Evolutionary conservation across 2,329 filamentous ascomycete species (phyloP).

Genomic region (Botrytis deweyae): DNA sequence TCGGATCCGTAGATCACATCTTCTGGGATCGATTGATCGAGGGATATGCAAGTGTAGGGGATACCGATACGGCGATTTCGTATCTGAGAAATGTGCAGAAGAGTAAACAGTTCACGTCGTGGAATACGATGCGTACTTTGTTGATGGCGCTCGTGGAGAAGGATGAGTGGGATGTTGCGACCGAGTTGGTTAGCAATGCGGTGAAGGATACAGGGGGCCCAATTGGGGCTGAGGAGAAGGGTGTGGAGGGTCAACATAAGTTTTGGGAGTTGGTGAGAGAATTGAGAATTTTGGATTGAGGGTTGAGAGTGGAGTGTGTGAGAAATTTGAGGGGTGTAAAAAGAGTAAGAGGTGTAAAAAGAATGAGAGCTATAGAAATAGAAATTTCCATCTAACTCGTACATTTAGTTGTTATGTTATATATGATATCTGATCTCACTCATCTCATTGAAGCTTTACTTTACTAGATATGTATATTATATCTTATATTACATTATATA

Average conservation of each 20-base stretch:
- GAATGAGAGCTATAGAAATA: not conserved
- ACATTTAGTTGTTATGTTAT: too few species aligned
- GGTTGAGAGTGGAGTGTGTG: not conserved
- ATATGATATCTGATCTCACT: too few species aligned
- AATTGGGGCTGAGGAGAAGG: constrained; percentile 26
- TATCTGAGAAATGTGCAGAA: constrained; percentile 45
- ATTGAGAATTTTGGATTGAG: constrained; percentile 28
- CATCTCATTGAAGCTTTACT: too few species aligned
- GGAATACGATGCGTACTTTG: constrained; percentile 33
- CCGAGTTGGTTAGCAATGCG: constrained; percentile 36
- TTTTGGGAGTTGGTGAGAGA: constrained; percentile 37
- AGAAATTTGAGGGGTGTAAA: not conserved
- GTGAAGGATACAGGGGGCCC: constrained; percentile 32
- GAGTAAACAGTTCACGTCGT: constrained; percentile 29
- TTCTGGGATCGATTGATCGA: constrained; percentile 71
- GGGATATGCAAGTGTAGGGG: constrained; percentile 59
- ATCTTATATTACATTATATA: too few species aligned
- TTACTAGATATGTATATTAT: too few species aligned
- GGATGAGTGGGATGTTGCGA: constrained; percentile 38
- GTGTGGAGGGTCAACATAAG: constrained; percentile 33
- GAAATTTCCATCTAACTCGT: too few species aligned
- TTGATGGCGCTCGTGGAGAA: constrained; percentile 36
- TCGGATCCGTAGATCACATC: constrained; percentile 49
- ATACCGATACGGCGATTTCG: constrained; percentile 50
- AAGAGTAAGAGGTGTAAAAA: too few species aligned